Base-by-base conservation (phyloP, 164 flowering plant genomes). In the Protea cynaroides region DNA sequence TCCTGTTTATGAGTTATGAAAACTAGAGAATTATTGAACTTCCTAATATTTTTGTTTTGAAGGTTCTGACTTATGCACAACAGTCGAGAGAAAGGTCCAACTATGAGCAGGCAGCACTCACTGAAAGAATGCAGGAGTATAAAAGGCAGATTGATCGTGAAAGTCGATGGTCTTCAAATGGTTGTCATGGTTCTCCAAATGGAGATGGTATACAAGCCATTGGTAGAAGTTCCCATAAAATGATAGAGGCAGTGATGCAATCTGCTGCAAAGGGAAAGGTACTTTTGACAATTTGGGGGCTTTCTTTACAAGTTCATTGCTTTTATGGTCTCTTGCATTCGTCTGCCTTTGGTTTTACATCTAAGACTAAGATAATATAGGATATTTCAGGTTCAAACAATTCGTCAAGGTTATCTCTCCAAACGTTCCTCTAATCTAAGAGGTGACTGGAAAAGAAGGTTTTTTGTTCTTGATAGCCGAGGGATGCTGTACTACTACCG, bases 381-480 rank as follows among this genome's bases (percentile, higher is more conserved):
- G 62, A 61, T 65, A 29, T 72, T 74, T 67, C 78, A 93, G 98
- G 94, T 93, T 73, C 96, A 93, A 82, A 90, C 87, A n/a, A 90
- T 93, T 75, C 82, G 88, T 37, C 96, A 93, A 84, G 98, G 98
- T 60, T 93, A 93, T 76, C 91, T 93, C 13, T 87, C 90, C 29
- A 93, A 93, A 61, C 98, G 97, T 50, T 93, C 98, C 57, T 90
- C 98, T 57, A 93, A 86, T 68, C 73, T 93, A 78, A 83, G 98
- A 70, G 97, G 83, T 76, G 98, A 93, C 71, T 93, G 97, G 98
- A 93, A 93, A 69, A 84, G 97, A 72, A 83, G 98, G 65, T 93
- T 83, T 76, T 93, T 93, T 75, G 89, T 93, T 72, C 96, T 93
- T 69, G 98, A 93, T 75, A 93, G 88, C 76, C 86, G 96, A 56